Evolutionary conservation across 805 yeast genomes (phyloP).

Genomic region (Vanderwaltozyma verrucispora): DNA sequence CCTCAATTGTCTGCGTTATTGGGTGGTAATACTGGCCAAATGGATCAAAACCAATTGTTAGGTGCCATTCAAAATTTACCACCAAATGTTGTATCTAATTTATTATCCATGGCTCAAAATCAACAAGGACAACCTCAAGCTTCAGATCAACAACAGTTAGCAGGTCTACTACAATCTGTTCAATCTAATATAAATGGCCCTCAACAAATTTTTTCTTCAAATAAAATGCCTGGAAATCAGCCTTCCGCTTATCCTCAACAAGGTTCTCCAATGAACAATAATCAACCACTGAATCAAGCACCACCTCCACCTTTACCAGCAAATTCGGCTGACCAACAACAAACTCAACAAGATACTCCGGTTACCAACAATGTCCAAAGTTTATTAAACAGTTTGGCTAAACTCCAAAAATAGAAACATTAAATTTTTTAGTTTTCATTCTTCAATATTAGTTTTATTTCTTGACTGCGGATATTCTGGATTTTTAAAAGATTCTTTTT

Average conservation of each 20-base stretch:
- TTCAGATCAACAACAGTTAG: slow-evolving; percentile 16
- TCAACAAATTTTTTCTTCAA: slow-evolving; percentile 5
- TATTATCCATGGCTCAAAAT: slow-evolving; percentile 27
- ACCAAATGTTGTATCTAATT: slow-evolving; percentile 25
- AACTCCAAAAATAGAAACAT: slow-evolving; percentile 24
- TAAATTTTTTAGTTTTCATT: no score
- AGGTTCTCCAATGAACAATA: slow-evolving; percentile 4
- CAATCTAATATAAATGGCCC: slow-evolving; percentile 21
- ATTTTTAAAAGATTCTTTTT: no score
- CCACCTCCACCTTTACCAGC: slow-evolving; percentile 9
- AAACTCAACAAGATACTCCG: slow-evolving; percentile 15
- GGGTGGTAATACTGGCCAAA: slow-evolving; percentile 15
- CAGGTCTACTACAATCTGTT: slow-evolving; percentile 27
- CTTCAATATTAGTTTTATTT: no score
- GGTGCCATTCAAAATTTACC: slow-evolving; percentile 28
- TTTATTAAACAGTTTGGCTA: slow-evolving; percentile 30
- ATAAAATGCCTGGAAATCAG: slow-evolving; percentile 1
- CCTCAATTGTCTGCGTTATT: slow-evolving; percentile 20
- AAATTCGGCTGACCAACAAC: slow-evolving; percentile 11
- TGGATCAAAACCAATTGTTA: slow-evolving; percentile 25
- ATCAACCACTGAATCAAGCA: slow-evolving; percentile 7
- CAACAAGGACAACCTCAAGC: slow-evolving; percentile 21
- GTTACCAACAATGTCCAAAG: slow-evolving; percentile 29
- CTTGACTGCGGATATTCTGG: no score
- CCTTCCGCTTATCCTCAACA: slow-evolving; percentile 9